Conservation (phyloP, 108 stramenopile genomes). For the Thalassiosira profunda region DNA sequence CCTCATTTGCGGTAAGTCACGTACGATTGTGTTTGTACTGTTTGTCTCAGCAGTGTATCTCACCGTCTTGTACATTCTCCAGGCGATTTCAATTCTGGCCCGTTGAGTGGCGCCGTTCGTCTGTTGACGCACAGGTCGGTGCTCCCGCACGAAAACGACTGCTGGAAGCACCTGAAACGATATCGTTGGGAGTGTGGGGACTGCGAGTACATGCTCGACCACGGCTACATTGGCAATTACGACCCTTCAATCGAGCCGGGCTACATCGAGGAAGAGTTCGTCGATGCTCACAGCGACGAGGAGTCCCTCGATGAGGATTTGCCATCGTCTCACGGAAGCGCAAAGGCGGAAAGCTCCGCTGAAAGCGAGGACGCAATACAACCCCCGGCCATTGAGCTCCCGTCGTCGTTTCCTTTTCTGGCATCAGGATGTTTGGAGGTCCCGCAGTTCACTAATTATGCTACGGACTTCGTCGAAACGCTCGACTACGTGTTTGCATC, state of each 20-base stretch:
- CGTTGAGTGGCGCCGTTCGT: constrained; percentile 53
- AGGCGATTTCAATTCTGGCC: constrained; percentile 72
- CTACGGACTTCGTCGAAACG: constrained; percentile 58
- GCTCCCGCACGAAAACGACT: constrained; percentile 41
- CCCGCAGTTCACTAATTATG: constrained; percentile 69
- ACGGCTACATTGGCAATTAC: constrained; percentile 29
- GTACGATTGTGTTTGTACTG: too few species aligned
- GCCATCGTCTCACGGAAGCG: too few species aligned
- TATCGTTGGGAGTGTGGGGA: constrained; percentile 63
- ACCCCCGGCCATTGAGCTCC: constrained; percentile 38
- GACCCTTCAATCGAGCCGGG: constrained; percentile 3
- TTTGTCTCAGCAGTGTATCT: too few species aligned
- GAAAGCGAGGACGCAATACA: constrained; percentile 7
- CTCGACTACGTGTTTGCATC: constrained; percentile 72
- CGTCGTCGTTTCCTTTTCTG: constrained; percentile 54
- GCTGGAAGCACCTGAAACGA: constrained; percentile 61
- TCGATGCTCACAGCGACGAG: constrained; percentile 23
- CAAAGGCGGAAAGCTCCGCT: constrained; percentile 14
- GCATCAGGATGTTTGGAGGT: constrained; percentile 49
- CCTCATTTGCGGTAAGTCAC: constrained; percentile 20
- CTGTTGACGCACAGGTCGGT: constrained; percentile 52
- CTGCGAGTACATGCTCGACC: constrained; percentile 33
- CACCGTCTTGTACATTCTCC: constrained; percentile 52
- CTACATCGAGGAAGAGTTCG: constrained; percentile 23
- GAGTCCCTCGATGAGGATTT: constrained; percentile 1